Percentiles rank a stretch among this genome's conserved stretches.
phyloP scores from a whole-genome alignment of 2,329 filamentous ascomycete species.

The Colletotrichum noveboracense region DNA sequence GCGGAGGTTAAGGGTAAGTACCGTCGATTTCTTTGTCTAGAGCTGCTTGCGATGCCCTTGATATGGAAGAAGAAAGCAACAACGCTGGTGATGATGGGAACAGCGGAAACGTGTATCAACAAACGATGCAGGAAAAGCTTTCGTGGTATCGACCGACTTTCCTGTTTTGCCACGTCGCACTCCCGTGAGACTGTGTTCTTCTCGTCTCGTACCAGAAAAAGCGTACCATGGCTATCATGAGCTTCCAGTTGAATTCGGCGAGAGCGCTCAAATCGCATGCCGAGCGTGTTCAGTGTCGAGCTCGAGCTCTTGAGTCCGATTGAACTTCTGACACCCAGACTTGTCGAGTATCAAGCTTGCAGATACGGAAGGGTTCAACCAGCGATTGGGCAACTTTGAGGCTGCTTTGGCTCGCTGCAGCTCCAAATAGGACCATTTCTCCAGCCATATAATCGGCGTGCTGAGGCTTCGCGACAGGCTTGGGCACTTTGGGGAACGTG shows the following conservation, averaged over 20 bases:
- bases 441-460: background rate
- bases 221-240: background rate
- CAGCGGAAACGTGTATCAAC: too few species aligned
- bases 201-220: too few species aligned
- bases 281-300: accelerated
- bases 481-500: too few species aligned
- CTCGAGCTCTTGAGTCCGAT: background rate
- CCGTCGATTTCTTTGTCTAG: too few species aligned
- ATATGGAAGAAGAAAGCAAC: too few species aligned
- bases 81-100: accelerated
- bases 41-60: too few species aligned
- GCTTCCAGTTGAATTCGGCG: background rate
- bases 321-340: background rate
- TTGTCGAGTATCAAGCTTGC: background rate
- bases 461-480: too few species aligned
- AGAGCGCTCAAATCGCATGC: background rate
- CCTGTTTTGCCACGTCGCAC: too few species aligned
- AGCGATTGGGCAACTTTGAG: background rate
- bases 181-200: too few species aligned
- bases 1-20: too few species aligned
- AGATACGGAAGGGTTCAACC: background rate
- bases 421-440: accelerated
- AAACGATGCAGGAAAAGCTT: too few species aligned
- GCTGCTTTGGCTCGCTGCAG: background rate
- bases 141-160: too few species aligned